phyloP scores from a whole-genome alignment of 768 basidiomycete genomes.

The Leccinum boreale region DNA sequence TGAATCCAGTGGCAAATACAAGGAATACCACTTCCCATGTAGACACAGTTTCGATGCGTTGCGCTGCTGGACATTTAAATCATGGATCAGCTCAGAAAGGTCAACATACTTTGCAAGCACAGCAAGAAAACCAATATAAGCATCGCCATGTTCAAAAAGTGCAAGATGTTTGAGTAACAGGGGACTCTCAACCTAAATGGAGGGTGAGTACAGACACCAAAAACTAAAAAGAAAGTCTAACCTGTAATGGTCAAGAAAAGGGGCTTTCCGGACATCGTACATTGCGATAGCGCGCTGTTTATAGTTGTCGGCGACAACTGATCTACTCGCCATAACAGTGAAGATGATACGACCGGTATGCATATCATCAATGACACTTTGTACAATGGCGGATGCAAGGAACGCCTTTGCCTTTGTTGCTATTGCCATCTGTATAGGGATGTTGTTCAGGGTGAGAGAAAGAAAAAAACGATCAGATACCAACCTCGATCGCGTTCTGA shows the following conservation, averaged over 20 bases:
- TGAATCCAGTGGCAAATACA: conserved; percentile 72
- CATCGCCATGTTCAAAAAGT: conserved; percentile 72
- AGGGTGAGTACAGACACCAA: neutral
- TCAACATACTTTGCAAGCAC: conserved; percentile 65
- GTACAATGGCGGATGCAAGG: conserved; percentile 77
- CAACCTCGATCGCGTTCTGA: conserved; percentile 83
- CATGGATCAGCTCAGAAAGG: neutral
- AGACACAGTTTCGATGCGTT: conserved; percentile 48
- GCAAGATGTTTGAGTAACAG: conserved; percentile 70
- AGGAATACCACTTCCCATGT: conserved; percentile 72
- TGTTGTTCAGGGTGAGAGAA: neutral
- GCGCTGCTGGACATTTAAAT: conserved; percentile 41
- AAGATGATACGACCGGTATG: conserved; percentile 78
- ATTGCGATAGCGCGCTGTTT: conserved; percentile 71
- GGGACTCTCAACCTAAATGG: conserved; percentile 71
- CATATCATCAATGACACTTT: conserved; percentile 85
- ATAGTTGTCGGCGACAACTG: conserved; percentile 89
- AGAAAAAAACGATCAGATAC: conserved; percentile 24
- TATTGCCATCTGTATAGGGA: conserved; percentile 70
- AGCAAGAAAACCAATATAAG: conserved; percentile 69
- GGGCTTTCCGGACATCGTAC: conserved; percentile 63
- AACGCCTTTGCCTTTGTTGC: conserved; percentile 82
- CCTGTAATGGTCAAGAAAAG: conserved; percentile 85
- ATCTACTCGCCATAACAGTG: conserved; percentile 56
- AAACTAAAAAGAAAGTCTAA: conserved; percentile 17